Evolutionary conservation across 1,284 basidiomycete species (phyloP).

Genomic region (Leccinum variabile): DNA sequence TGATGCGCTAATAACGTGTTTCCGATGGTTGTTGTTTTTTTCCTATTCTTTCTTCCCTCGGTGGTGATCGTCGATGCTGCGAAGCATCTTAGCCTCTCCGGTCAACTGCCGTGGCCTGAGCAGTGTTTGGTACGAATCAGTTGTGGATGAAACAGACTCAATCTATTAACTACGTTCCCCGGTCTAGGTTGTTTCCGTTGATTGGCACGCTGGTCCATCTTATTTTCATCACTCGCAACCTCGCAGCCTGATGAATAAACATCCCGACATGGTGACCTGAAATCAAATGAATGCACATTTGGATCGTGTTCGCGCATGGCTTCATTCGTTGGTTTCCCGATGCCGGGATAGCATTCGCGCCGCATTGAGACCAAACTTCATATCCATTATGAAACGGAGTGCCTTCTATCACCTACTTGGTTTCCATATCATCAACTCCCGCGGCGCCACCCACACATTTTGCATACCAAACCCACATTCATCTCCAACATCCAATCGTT

Average conservation of each 20-base stretch:
- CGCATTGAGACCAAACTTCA: conserved; percentile 1
- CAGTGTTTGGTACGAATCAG: conserved; percentile 19
- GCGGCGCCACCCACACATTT: neutral
- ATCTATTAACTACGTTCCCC: conserved; percentile 10
- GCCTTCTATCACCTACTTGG: neutral
- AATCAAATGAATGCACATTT: conserved; percentile 8
- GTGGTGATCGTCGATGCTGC: conserved; percentile 8
- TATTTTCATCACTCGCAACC: conserved; percentile 3
- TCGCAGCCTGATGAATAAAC: conserved; percentile 8
- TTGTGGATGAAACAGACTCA: neutral
- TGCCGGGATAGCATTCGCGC: neutral
- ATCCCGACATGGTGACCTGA: conserved; percentile 3
- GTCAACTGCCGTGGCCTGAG: neutral
- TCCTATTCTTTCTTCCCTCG: conserved; percentile 3
- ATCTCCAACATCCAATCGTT: conserved; percentile 2
- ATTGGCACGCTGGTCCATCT: conserved; percentile 1
- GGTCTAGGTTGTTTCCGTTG: conserved; percentile 10
- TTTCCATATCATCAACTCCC: neutral
- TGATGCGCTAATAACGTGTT: conserved; percentile 11
- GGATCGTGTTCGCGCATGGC: neutral
- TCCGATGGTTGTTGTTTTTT: conserved; percentile 12
- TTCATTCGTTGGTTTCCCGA: conserved; percentile 2
- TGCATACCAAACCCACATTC: neutral
- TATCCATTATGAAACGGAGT: neutral
- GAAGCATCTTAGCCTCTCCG: neutral